Percentiles rank a stretch among this genome's conserved stretches.
Conservation (phyloP, 257 asterid genomes). For the Plantago ovata region DNA sequence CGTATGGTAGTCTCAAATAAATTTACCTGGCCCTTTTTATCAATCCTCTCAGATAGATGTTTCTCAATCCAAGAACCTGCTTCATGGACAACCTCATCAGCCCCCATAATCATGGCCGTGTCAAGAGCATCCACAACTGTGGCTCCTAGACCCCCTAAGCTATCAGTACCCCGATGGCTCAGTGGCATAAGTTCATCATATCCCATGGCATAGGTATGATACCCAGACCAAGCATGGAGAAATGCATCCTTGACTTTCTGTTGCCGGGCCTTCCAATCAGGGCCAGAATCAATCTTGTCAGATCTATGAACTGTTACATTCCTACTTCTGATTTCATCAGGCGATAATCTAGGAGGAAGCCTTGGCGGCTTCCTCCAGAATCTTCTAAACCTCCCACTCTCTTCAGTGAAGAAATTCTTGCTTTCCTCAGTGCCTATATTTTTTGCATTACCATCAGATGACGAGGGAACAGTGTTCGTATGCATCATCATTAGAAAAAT, state of each 20-base stretch:
- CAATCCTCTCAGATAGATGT: conserved; percentile 62
- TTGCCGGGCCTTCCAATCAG: conserved; percentile 66
- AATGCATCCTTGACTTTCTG: conserved; percentile 80
- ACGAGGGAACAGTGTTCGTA: conserved; percentile 31
- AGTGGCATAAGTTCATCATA: conserved; percentile 95
- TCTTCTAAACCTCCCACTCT: conserved; percentile 44
- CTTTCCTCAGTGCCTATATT: conserved; percentile 44
- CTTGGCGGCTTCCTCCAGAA: conserved; percentile 81
- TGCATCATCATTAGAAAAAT: conserved; percentile 58
- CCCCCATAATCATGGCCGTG: conserved; percentile 94
- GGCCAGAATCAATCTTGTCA: conserved; percentile 31
- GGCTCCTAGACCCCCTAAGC: conserved; percentile 96
- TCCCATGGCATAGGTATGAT: conserved; percentile 71
- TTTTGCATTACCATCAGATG: conserved; percentile 32
- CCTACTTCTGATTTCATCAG: conserved; percentile 66
- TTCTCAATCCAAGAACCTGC: conserved; percentile 92
- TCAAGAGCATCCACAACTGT: conserved; percentile 90
- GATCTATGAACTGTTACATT: conserved; percentile 36
- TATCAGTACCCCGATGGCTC: conserved; percentile 72
- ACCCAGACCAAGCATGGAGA: conserved; percentile 94
- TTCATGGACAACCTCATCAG: conserved; percentile 64
- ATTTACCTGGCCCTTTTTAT: conserved; percentile 80
- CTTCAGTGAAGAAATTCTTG: conserved; percentile 36
- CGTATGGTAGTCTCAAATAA: conserved; percentile 94
- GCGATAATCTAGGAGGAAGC: conserved; percentile 84